phyloP scores from a whole-genome alignment of 495 filamentous ascomycete genomes.

The Apiosordaria backusii region DNA sequence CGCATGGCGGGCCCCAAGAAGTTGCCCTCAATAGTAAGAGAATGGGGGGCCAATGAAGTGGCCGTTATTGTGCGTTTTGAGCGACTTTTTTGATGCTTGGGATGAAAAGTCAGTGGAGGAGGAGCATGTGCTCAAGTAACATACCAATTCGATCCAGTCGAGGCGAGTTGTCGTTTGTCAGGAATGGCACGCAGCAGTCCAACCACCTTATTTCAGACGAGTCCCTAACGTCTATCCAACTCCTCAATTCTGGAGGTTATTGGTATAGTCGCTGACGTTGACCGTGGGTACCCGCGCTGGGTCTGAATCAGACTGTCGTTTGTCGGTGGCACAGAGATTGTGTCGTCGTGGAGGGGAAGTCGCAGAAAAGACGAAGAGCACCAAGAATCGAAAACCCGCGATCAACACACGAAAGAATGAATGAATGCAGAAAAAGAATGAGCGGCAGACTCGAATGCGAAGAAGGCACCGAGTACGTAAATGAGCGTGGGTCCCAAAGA shows the following conservation, averaged over 20 bases:
- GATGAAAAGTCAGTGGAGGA: neutral
- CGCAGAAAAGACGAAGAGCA: neutral
- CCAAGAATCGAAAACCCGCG: conserved; percentile 21
- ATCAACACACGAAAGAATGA: conserved; percentile 19
- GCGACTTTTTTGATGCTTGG: neutral
- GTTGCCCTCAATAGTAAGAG: too few species aligned
- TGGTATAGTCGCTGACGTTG: neutral
- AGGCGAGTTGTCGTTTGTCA: conserved; percentile 13
- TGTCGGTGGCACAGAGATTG: conserved; percentile 1
- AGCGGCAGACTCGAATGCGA: conserved; percentile 6
- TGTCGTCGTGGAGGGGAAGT: neutral
- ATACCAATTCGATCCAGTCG: conserved; percentile 16
- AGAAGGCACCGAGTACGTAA: conserved; percentile 12
- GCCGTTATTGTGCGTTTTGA: neutral
- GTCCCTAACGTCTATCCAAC: neutral
- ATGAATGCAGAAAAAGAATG: conserved; percentile 18
- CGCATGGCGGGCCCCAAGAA: neutral
- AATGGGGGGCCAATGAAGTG: too few species aligned
- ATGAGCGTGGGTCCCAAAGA: conserved; percentile 19
- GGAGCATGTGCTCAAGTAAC: conserved; percentile 1
- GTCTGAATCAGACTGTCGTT: neutral
- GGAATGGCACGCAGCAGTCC: conserved; percentile 17
- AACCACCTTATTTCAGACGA: conserved; percentile 9
- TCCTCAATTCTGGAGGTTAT: neutral
- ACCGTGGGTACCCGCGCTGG: neutral